Evolutionary conservation across 2,329 filamentous ascomycete species (phyloP).

Genomic region (Cladosporium sp.): DNA sequence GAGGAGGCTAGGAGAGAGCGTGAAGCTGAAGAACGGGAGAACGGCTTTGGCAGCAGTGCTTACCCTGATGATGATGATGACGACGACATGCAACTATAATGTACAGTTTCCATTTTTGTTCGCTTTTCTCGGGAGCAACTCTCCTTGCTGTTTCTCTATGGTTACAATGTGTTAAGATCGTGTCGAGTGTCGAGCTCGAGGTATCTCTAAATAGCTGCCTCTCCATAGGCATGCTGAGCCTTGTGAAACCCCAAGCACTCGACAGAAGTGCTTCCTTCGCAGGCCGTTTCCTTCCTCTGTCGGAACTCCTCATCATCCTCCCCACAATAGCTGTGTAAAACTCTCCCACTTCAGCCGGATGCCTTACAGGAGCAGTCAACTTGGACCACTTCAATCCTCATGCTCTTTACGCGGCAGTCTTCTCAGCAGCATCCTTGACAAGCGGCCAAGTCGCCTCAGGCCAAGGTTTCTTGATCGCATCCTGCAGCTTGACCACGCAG

Average conservation of each 20-base stretch:
- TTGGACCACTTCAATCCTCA: not conserved
- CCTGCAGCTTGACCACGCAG: slow-evolving; percentile 77
- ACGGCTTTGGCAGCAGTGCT: slow-evolving; percentile 46
- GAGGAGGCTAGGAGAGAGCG: slow-evolving; percentile 75
- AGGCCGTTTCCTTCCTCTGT: not conserved
- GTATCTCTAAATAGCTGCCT: not conserved
- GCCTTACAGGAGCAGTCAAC: not conserved
- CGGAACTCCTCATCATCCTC: not conserved
- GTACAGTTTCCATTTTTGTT: slow-evolving; percentile 11
- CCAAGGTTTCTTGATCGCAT: slow-evolving; percentile 85
- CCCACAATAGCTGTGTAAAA: not conserved
- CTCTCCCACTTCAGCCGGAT: not conserved
- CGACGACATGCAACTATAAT: slow-evolving; percentile 49
- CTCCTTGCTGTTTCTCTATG: not conserved
- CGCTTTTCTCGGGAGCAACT: not conserved
- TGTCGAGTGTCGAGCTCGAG: not conserved
- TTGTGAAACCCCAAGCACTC: not conserved
- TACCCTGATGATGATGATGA: slow-evolving; percentile 56
- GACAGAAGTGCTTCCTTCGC: not conserved
- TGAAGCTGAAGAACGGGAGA: slow-evolving; percentile 63
- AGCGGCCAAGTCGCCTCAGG: slow-evolving; percentile 39
- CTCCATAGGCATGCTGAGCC: not conserved
- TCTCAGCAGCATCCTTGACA: slow-evolving; percentile 1
- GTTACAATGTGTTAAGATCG: slow-evolving; percentile 4
- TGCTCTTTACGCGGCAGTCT: slow-evolving; percentile 2